phyloP scores from a whole-genome alignment of 352 stramenopile genomes.

The Pythium guiyangense region DNA sequence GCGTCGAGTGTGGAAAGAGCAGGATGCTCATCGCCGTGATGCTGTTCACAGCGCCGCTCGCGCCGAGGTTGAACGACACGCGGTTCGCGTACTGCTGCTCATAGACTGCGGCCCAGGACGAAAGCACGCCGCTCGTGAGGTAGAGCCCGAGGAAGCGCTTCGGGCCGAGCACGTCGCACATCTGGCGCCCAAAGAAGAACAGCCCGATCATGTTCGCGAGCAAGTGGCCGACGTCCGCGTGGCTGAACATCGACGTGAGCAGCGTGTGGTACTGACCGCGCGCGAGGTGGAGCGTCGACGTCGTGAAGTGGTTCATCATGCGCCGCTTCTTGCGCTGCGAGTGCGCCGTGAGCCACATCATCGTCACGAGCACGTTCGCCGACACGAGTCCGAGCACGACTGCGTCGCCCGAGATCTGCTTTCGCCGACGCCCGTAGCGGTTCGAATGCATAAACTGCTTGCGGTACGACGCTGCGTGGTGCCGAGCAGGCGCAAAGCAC shows the following conservation, averaged over 20 bases:
- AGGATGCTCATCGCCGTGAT: slow-evolving; percentile 73
- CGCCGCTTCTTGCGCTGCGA: slow-evolving; percentile 34
- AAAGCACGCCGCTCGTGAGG: slow-evolving; percentile 63
- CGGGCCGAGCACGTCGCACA: slow-evolving; percentile 60
- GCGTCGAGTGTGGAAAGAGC: slow-evolving; percentile 60
- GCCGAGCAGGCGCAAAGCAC: not conserved
- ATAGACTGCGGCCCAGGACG: slow-evolving; percentile 49
- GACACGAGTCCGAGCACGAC: slow-evolving; percentile 53
- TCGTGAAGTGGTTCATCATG: slow-evolving; percentile 78
- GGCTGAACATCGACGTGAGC: slow-evolving; percentile 69
- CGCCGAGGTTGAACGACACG: slow-evolving; percentile 54
- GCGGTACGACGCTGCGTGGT: slow-evolving; percentile 9
- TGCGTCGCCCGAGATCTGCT: slow-evolving; percentile 23
- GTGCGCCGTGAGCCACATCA: slow-evolving; percentile 57
- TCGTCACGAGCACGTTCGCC: slow-evolving; percentile 48
- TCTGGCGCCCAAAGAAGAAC: slow-evolving; percentile 71
- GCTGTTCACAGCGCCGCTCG: slow-evolving; percentile 73
- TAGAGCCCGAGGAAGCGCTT: slow-evolving; percentile 73
- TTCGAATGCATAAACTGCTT: slow-evolving; percentile 11
- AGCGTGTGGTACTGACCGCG: slow-evolving; percentile 71
- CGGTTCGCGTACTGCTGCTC: slow-evolving; percentile 46
- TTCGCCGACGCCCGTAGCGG: not conserved
- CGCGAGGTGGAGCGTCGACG: slow-evolving; percentile 55
- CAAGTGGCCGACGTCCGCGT: slow-evolving; percentile 50
- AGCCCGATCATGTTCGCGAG: slow-evolving; percentile 71